Percentiles rank a stretch among this genome's conserved stretches.
Conservation (phyloP, 139 green algal genomes). For the Choricystis sp. region DNA sequence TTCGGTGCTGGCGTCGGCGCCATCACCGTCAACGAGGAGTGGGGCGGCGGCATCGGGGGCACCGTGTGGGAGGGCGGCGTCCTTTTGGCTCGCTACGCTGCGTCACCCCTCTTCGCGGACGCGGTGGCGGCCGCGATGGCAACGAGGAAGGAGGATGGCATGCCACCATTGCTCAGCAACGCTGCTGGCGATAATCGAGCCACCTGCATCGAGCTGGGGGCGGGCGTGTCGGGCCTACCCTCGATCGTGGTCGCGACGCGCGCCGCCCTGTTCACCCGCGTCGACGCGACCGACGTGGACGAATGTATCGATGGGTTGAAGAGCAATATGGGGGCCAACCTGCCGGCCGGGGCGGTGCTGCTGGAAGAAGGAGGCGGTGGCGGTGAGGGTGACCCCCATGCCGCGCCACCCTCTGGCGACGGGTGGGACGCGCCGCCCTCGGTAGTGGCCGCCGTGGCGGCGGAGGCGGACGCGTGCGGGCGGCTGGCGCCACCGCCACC, state of each 20-base stretch:
- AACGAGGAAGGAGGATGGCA: no score
- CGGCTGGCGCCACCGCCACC: background rate
- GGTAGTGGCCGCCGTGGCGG: background rate
- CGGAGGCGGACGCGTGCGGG: background rate
- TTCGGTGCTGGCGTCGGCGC: background rate
- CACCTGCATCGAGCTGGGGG: background rate
- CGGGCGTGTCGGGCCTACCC: background rate
- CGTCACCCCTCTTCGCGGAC: background rate
- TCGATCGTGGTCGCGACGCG: background rate
- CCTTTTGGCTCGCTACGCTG: background rate
- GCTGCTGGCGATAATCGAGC: no score
- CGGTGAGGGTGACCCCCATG: no score
- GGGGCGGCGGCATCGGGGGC: background rate
- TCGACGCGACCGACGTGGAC: background rate
- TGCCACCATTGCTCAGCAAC: no score
- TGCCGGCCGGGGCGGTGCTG: no score
- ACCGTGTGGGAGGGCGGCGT: background rate
- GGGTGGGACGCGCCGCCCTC: background rate
- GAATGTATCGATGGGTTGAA: background rate
- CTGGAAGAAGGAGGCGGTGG: no score
- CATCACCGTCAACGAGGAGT: background rate
- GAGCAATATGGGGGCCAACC: no score
- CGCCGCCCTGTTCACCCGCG: background rate
- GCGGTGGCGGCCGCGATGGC: no score
- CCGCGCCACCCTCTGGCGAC: no score